phyloP scores from a whole-genome alignment of 306 rosid genomes.

The Cucurbita pepo region DNA sequence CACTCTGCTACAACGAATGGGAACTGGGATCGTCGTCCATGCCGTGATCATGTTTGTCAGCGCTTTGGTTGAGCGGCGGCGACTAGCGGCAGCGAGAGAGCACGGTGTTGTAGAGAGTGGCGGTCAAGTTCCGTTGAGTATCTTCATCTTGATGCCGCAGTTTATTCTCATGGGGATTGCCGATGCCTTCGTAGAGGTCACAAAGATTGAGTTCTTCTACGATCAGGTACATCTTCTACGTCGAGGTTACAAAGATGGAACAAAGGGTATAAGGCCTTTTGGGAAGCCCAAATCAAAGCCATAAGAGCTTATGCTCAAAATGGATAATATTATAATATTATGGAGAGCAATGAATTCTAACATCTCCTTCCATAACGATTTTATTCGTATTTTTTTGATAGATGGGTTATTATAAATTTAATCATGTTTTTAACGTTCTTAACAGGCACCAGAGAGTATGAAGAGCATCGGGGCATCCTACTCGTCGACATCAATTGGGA shows the following conservation, averaged over 20 bases:
- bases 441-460: slow-evolving; percentile 15
- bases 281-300: too few relatives aligned
- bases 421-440: not conserved
- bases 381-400: too few relatives aligned
- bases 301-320: too few relatives aligned
- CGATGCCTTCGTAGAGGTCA: slow-evolving; percentile 9
- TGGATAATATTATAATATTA: too few relatives aligned
- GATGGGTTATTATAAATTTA: not conserved
- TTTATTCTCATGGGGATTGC: slow-evolving; percentile 11
- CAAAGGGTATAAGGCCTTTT: too few relatives aligned
- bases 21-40: slow-evolving; percentile 8
- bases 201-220: slow-evolving; percentile 13
- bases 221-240: slow-evolving; percentile 1
- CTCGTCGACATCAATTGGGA: slow-evolving; percentile 7
- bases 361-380: too few relatives aligned
- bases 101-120: slow-evolving; percentile 1
- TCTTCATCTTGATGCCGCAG: slow-evolving; percentile 15
- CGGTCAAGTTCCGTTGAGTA: slow-evolving; percentile 8
- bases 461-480: slow-evolving; percentile 7
- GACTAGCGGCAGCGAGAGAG: not conserved
- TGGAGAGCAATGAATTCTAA: too few relatives aligned
- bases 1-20: slow-evolving; percentile 15
- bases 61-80: not conserved
- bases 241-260: too few relatives aligned
- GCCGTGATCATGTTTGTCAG: slow-evolving; percentile 6